Evolutionary conservation across 2,329 filamentous ascomycete genomes (phyloP), one percentile per base, ranked within the genome.

Genomic region (Aureobasidium zeae): DNA sequence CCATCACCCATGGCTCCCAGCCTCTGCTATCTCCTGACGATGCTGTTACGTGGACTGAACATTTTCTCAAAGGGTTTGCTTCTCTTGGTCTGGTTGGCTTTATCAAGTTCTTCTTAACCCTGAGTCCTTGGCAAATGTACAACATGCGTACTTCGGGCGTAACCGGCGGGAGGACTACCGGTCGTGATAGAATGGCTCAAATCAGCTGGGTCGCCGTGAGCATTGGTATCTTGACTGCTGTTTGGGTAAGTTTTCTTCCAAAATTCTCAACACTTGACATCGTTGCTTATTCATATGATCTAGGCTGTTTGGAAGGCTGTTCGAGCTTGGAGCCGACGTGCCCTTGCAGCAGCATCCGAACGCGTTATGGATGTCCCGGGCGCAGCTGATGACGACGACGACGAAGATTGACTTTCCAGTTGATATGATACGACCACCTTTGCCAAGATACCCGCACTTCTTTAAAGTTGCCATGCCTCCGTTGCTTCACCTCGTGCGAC

Each of bases 41-140:
- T 47, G 60, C 71, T 10, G 63, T 64, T 1, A 76, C 77, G 1
- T 96, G 89, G 89, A 55, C 70, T 5, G 78, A 84, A 53, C 91
- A 98, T 59, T 91, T 95, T 53, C 51, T 83, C 46, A 95, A 95
- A 62, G 91, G 91, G 0, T 72, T 95, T 52, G 81, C 89, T n/a
- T 89, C 86, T 4, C 73, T 96, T 37, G 91, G 91, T 6, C 67
- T 96, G 5, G 67, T 96, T 13, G 88, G 89, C 0, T 83, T 94
- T 48, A 61, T 87, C 45, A 94, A 94, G 63, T 81, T 83, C 20
- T 69, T 93, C 41, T 65, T 93, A 37, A 74, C 79, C 12, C 69
- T 87, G 57, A 81, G 77, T 13, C 77, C 89, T 2, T 87, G 80
- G 67, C 74, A 86, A 43, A 86, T 81, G 75, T 83, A 79, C 69